Evolutionary conservation across 306 rosid species (phyloP).

Genomic region (Delonix regia): DNA sequence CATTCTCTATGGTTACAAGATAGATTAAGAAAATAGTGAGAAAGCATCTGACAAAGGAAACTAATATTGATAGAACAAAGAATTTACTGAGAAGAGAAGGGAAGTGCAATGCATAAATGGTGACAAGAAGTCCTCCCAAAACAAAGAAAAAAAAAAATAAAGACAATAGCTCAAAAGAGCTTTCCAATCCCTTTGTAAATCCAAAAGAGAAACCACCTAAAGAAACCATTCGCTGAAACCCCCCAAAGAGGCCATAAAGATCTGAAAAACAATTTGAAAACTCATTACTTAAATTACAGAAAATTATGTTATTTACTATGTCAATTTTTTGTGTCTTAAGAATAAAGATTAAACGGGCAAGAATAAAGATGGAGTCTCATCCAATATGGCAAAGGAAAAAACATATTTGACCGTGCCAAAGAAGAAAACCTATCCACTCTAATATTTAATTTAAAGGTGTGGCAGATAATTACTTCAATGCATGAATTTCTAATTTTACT

Average conservation of each 20-base stretch:
- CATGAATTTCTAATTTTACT: too few relatives aligned
- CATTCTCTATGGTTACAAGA: background rate
- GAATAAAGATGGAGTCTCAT: background rate
- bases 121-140: background rate
- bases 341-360: background rate
- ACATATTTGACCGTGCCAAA: background rate
- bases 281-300: background rate
- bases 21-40: background rate
- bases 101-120: background rate
- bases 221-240: too few relatives aligned
- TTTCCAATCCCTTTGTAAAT: too few relatives aligned
- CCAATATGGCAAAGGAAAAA: background rate
- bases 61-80: background rate
- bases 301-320: background rate
- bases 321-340: too few relatives aligned
- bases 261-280: too few relatives aligned
- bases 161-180: too few relatives aligned
- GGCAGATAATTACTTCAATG: too few relatives aligned
- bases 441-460: too few relatives aligned
- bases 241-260: too few relatives aligned
- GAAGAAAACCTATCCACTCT: background rate
- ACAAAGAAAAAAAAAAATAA: too few relatives aligned
- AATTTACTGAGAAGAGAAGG: background rate
- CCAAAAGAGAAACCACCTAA: too few relatives aligned
- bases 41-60: background rate